A percentile compares a stretch with the other conserved stretches of the same genome.
Conservation (phyloP, 2,329 filamentous ascomycete species). For the Fusarium succisae region DNA sequence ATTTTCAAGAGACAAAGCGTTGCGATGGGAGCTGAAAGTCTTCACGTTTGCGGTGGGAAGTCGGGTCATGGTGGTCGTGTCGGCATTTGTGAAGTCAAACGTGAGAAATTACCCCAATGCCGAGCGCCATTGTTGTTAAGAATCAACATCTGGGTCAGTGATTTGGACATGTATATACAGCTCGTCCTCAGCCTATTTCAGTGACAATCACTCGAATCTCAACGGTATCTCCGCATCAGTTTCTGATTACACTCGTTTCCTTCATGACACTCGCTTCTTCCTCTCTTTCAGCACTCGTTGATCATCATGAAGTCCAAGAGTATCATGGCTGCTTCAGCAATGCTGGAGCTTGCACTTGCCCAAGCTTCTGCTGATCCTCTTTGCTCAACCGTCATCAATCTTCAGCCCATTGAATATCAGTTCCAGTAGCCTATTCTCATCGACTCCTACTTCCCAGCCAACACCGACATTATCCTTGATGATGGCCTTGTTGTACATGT, state of each 20-base stretch:
- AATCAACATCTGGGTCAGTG: fast-evolving
- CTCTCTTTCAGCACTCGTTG: neutral
- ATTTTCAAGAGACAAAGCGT: neutral
- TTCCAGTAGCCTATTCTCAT: neutral
- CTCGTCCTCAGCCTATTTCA: neutral
- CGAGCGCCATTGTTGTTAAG: neutral
- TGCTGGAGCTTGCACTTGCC: neutral
- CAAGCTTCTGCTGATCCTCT: neutral
- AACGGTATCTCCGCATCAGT: neutral
- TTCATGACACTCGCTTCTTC: neutral
- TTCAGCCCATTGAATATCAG: neutral
- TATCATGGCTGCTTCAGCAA: neutral
- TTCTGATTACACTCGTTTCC: neutral
- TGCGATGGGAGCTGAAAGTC: neutral
- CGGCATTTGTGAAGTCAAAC: neutral
- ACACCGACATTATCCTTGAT: neutral
- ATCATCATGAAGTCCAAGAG: neutral
- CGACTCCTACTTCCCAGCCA: neutral
- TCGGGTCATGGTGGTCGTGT: neutral
- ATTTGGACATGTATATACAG: neutral
- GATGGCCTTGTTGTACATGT: neutral
- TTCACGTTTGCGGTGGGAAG: neutral
- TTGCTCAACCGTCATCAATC: neutral
- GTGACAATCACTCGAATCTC: neutral
- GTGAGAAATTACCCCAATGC: neutral